Percentiles rank a stretch among this genome's conserved stretches.
phyloP scores from a whole-genome alignment of 768 basidiomycete species.

The Jaapia argillacea region DNA sequence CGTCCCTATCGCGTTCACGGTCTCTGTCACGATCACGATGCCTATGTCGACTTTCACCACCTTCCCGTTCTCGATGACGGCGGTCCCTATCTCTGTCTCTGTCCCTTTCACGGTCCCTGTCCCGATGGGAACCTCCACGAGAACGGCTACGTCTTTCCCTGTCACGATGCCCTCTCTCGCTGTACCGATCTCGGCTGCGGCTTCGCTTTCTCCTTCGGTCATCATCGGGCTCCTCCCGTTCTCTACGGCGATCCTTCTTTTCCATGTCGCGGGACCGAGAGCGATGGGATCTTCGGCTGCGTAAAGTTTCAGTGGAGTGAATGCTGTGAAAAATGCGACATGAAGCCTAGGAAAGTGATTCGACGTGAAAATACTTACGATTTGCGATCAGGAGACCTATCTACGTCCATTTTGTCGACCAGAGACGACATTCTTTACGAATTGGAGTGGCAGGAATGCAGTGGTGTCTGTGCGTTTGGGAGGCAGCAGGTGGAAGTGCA shows the following conservation, averaged over 20 bases:
- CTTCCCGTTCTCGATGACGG: conserved; percentile 41
- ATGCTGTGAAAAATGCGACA: conserved; percentile 29
- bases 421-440: conserved; percentile 31
- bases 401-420: conserved; percentile 53
- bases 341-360: neutral
- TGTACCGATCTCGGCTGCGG: conserved; percentile 43
- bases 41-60: conserved; percentile 16
- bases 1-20: conserved; percentile 39
- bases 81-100: conserved; percentile 30
- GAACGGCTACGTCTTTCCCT: conserved; percentile 38
- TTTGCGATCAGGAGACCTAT: conserved; percentile 41
- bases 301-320: conserved; percentile 68
- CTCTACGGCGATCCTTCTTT: conserved; percentile 43
- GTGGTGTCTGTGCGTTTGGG: neutral
- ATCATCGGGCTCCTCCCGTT: conserved; percentile 36
- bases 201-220: conserved; percentile 56
- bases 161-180: conserved; percentile 26
- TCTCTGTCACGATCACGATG: conserved; percentile 36
- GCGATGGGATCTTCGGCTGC: conserved; percentile 61
- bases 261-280: conserved; percentile 61
- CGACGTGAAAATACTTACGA: conserved; percentile 37
- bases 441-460: neutral
- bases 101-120: conserved; percentile 32
- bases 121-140: conserved; percentile 26
- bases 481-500: neutral